Evolutionary conservation across 768 basidiomycete species (phyloP), one percentile per base, ranked within the genome.

Genomic region (Sporobolomyces phaffii): DNA sequence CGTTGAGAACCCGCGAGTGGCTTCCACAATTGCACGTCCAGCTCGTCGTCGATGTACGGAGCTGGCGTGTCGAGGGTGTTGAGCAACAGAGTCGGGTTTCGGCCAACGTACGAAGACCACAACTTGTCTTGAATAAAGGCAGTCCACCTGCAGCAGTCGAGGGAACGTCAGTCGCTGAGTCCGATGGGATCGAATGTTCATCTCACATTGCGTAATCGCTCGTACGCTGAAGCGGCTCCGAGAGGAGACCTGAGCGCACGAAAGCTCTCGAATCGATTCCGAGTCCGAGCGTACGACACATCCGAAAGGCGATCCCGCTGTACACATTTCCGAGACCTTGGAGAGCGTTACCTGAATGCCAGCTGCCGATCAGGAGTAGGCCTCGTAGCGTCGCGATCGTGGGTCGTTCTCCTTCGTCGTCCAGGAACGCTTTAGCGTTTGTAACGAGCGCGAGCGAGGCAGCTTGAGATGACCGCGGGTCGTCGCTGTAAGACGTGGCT

Each of bases 111-210:
- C 17, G 52, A 47, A 20, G 51, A 45, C 74, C 74, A 75, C 9
- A 75, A 54, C 72, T 72, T 72, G 70, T 75, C 74, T 60, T 73
- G 72, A 1, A 70, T 18, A 33, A 64, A 70, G 15, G 31, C 24
- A 17, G 52, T 28, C 56, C 61, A 75, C 54, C 54, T 56, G 28
- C 26, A 2, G 6, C 5, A 40, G 24, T 5, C 22, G 24, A 26
- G 13, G n/a, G n/a, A n/a, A n/a, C n/a, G n/a, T n/a, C n/a, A n/a
- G n/a, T n/a, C n/a, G n/a, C n/a, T n/a, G n/a, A n/a, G n/a, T n/a
- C n/a, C n/a, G n/a, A n/a, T n/a, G n/a, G n/a, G n/a, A n/a, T n/a
- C n/a, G n/a, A n/a, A n/a, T n/a, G n/a, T n/a, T n/a, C n/a, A n/a
- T n/a, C n/a, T 41, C 28, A 56, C 54, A 72, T 60, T 7, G 53